A percentile compares a stretch with the other conserved stretches of the same genome.
Evolutionary conservation across 306 rosid genomes (phyloP).

Genomic region (Glycine tomentella): DNA sequence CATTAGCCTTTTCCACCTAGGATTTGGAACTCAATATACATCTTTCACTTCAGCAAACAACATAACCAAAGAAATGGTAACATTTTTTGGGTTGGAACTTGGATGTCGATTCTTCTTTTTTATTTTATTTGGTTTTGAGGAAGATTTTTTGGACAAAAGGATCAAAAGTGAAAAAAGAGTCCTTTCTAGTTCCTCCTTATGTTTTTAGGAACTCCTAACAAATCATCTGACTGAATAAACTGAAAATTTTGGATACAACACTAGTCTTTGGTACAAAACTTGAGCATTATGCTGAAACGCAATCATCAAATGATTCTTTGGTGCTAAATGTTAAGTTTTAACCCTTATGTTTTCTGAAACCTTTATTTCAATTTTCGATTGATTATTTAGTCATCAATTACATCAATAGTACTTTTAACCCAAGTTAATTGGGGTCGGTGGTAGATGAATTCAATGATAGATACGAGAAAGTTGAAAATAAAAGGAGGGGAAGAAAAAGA

Average conservation of each 20-base stretch:
- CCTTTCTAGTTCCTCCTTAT: neutral
- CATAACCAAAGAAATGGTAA: constrained; percentile 17
- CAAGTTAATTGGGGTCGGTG: no score
- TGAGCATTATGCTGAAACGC: constrained; percentile 5
- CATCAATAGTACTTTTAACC: no score
- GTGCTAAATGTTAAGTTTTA: constrained; percentile 10
- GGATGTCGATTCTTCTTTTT: neutral
- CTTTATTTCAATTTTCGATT: constrained; percentile 24
- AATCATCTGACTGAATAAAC: neutral
- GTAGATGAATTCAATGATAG: no score
- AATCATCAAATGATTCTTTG: neutral
- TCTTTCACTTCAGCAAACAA: constrained; percentile 22
- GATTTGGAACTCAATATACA: neutral
- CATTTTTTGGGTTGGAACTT: neutral
- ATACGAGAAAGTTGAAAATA: no score
- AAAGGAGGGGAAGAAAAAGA: no score
- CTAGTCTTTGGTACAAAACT: constrained; percentile 1
- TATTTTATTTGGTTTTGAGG: neutral
- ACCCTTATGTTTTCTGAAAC: constrained; percentile 1
- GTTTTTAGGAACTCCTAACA: neutral
- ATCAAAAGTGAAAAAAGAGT: neutral
- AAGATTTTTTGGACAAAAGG: neutral
- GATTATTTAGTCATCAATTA: constrained; percentile 12
- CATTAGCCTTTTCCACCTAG: neutral
- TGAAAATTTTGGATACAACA: constrained; percentile 1